These are phyloP conservation scores for Rosa chinensis DNA, from an alignment of 306 rosid species.

Conservation along the genomic window DNA sequence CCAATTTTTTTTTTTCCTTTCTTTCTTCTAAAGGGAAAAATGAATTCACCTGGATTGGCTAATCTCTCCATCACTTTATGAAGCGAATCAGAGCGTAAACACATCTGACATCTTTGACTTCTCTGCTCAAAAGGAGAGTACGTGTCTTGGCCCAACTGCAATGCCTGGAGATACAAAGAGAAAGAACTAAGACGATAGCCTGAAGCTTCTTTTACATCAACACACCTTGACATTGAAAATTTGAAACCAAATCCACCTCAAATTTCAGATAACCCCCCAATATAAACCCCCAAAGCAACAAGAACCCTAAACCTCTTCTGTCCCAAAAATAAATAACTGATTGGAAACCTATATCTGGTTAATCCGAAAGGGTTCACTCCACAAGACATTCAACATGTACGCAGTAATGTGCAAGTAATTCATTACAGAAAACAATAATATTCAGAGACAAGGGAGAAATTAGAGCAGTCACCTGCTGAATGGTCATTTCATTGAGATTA, in stretches of 20 bases:
- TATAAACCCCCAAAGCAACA: background rate
- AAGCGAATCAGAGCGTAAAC: conserved; percentile 82
- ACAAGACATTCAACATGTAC: background rate
- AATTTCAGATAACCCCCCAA: background rate
- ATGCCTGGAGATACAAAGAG: conserved; percentile 55
- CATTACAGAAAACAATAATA: background rate
- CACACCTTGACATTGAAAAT: background rate
- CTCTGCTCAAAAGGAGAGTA: conserved; percentile 60
- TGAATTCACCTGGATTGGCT: conserved; percentile 70
- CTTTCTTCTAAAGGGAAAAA: background rate
- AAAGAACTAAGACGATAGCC: conserved; percentile 3
- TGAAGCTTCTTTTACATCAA: background rate
- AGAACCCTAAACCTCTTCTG: background rate
- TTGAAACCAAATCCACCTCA: background rate
- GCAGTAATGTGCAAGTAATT: background rate
- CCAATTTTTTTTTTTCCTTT: background rate
- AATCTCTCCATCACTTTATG: conserved; percentile 98
- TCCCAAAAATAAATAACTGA: background rate
- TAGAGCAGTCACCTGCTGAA: conserved; percentile 68
- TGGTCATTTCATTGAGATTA: conserved; percentile 92
- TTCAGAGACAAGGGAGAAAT: background rate
- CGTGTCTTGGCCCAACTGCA: conserved; percentile 88
- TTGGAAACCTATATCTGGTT: background rate
- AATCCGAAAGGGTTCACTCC: background rate
- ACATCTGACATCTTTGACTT: conserved; percentile 97